Base-by-base conservation (phyloP, 108 stramenopile genomes). In the Pseudonitzschia delicatissima region DNA sequence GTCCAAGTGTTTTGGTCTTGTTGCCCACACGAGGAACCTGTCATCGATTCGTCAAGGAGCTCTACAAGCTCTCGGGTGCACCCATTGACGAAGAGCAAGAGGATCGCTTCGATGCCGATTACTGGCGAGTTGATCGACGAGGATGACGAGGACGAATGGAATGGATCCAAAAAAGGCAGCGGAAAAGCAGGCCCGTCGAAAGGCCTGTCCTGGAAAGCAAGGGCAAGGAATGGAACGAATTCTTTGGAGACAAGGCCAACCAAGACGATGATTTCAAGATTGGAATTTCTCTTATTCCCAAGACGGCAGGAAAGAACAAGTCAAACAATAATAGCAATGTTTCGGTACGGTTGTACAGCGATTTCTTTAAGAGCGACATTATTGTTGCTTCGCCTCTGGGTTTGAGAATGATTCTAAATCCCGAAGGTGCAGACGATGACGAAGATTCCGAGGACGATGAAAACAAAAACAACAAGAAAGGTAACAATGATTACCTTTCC, bases 331-430 rank as follows among this genome's bases (percentile, higher is more conserved):
- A 36, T 49, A 66, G 77, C 11, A 86, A 87, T 59, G 28, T 55
- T 26, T 55, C 49, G 18, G 81, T 85, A 13, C 58, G 39, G 17
- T 66, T 96, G 17, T 98, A 88, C 74, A 77, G 87, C 35, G 97
- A 97, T 36, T 98, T 98, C 81, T 95, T 92, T 73, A 83, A 80
- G 28, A 96, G 96, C 64, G 97, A 98, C 66, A 94, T 98, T 20
- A 94, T 98, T 57, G 35, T 97, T 28, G 88, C 94, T 36, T 97
- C 96, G 12, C 96, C 97, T 1, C 68, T 98, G 39, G 95, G 88
- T 31, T 74, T 98, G 47, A 94, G 92, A 62, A 84, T 96, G 68
- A 70, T 86, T 8, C 79, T 72, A 5, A 77, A 83, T n/a, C 42
- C 69, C 32, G 45, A 74, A 44, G 32, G 21, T 21, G 59, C 45